Conservation (phyloP, 2,329 filamentous ascomycete genomes). For the Pleoardoris graminearum region DNA sequence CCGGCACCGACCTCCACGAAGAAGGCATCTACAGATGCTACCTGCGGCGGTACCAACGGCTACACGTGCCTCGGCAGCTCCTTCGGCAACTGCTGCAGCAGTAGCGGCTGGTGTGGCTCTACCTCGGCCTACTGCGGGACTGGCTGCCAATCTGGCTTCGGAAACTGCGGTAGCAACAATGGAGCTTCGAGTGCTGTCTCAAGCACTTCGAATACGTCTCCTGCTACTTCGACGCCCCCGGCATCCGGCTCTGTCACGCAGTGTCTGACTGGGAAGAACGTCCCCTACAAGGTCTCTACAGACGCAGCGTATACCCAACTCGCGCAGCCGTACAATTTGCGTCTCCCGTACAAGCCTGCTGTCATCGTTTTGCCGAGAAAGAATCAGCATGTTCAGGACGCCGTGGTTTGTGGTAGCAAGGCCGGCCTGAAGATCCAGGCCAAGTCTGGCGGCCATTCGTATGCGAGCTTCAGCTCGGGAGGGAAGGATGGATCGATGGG, state of each 20-base stretch:
- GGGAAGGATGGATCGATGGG: constrained; percentile 49
- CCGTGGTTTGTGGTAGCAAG: constrained; percentile 60
- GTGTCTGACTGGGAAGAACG: constrained; percentile 40
- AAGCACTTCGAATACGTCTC: not conserved
- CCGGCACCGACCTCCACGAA: too few species aligned
- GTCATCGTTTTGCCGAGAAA: constrained; percentile 62
- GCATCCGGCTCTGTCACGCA: not conserved
- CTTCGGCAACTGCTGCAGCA: constrained; percentile 52
- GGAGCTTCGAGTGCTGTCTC: not conserved
- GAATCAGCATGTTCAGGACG: constrained; percentile 58
- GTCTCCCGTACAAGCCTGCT: constrained; percentile 50
- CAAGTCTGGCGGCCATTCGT: constrained; percentile 68
- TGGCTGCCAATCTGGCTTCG: constrained; percentile 39
- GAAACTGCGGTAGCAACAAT: too few species aligned
- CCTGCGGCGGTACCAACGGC: constrained; percentile 47
- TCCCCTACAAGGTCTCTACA: constrained; percentile 55
- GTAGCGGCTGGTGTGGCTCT: constrained; percentile 33
- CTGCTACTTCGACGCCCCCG: not conserved
- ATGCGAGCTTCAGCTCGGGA: constrained; percentile 56
- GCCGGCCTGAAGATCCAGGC: constrained; percentile 61
- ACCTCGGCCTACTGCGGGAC: constrained; percentile 32
- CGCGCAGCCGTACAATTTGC: constrained; percentile 43
- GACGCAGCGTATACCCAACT: constrained; percentile 31
- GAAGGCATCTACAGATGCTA: constrained; percentile 20
- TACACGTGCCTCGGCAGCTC: constrained; percentile 47